phyloP scores from a whole-genome alignment of 495 filamentous ascomycete species.

The Amorphotheca resinae region DNA sequence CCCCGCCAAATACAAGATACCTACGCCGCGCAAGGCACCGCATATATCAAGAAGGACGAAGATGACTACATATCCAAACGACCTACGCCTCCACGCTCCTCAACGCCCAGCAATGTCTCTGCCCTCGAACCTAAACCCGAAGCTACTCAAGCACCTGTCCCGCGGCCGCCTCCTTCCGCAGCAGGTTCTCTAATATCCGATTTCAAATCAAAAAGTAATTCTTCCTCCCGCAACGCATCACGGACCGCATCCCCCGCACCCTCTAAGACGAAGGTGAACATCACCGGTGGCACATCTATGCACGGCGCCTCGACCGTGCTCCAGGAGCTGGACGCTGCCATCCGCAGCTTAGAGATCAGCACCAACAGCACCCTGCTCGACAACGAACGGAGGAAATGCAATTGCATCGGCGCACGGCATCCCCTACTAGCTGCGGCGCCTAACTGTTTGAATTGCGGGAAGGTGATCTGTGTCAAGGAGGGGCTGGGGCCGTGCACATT shows the following conservation, averaged over 20 bases:
- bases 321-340: constrained; percentile 77
- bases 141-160: constrained; percentile 28
- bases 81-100: constrained; percentile 17
- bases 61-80: constrained; percentile 47
- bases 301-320: constrained; percentile 64
- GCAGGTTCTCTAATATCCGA: constrained; percentile 72
- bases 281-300: constrained; percentile 63
- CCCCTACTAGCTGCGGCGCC: constrained; percentile 76
- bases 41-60: constrained; percentile 50
- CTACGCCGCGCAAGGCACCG: constrained; percentile 35
- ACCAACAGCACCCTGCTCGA: constrained; percentile 43
- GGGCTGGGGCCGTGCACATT: constrained; percentile 93
- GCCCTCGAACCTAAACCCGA: constrained; percentile 23
- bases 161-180: constrained; percentile 44
- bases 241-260: constrained; percentile 34
- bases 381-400: constrained; percentile 52
- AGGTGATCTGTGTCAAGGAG: constrained; percentile 93
- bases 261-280: constrained; percentile 43
- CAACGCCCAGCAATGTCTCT: constrained; percentile 31
- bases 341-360: constrained; percentile 77
- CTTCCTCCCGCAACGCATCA: constrained; percentile 40
- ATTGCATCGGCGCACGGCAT: constrained; percentile 75
- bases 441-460: constrained; percentile 86
- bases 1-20: constrained; percentile 18
- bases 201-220: constrained; percentile 48